A percentile compares a stretch with the other conserved stretches of the same genome.
These are phyloP conservation scores for Candida morakotiae DNA, from an alignment of 805 yeast species.

Conservation along the genomic window DNA sequence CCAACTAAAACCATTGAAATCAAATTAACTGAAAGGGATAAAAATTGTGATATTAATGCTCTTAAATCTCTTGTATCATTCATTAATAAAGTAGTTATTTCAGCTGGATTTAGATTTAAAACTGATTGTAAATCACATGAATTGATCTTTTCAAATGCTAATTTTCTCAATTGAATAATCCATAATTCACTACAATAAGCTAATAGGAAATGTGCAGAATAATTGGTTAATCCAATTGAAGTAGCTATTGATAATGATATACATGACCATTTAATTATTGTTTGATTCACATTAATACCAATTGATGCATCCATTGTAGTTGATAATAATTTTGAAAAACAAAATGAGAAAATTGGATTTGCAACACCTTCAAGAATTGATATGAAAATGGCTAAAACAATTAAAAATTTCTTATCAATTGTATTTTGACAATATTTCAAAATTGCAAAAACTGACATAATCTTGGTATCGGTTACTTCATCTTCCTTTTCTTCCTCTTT, in stretches of 20 bases:
- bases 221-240: slow-evolving; percentile 56
- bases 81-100: slow-evolving; percentile 62
- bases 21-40: slow-evolving; percentile 52
- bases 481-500: slow-evolving; percentile 8
- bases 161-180: slow-evolving; percentile 51
- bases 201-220: slow-evolving; percentile 46
- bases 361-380: slow-evolving; percentile 57
- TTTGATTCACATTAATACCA: slow-evolving; percentile 24
- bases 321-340: slow-evolving; percentile 64
- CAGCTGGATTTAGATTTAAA: slow-evolving; percentile 50
- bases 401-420: slow-evolving; percentile 16
- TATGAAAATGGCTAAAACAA: slow-evolving; percentile 48
- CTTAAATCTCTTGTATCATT: slow-evolving; percentile 82
- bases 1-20: slow-evolving; percentile 56
- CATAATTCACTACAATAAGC: slow-evolving; percentile 65
- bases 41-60: slow-evolving; percentile 55
- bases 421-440: slow-evolving; percentile 19
- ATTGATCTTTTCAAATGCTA: slow-evolving; percentile 45
- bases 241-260: slow-evolving; percentile 60
- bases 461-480: slow-evolving; percentile 5
- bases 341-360: slow-evolving; percentile 75
- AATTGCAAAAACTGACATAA: slow-evolving; percentile 21
- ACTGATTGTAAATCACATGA: slow-evolving; percentile 39
- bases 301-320: slow-evolving; percentile 52
- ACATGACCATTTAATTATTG: slow-evolving; percentile 60